Evolutionary conservation across 306 rosid genomes (phyloP), one percentile per base, ranked within the genome.

Genomic region (Cucurbita pepo): DNA sequence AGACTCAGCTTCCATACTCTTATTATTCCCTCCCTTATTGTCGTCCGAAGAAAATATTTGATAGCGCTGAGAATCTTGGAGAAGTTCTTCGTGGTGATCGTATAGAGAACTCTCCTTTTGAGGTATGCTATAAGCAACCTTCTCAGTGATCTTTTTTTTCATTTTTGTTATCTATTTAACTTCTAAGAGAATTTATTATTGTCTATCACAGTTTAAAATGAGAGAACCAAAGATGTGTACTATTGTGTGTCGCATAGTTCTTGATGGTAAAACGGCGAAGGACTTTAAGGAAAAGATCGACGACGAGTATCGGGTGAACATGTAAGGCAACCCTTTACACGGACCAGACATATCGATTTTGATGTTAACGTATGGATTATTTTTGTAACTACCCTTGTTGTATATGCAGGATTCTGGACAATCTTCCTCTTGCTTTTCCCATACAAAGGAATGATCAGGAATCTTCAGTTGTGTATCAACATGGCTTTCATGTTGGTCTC

Each of bases 1-100:
- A 89, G 78, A 91, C 97, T 30, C 97, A 89, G 79, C 91, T 89
- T 76, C 97, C 97, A 8, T 91, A 89, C 81, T 86, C 94, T 4
- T 89, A 78, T 82, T 89, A 89, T 72, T 87, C 96, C 50, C 87
- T 91, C 47, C 91, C 91, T 10, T 91, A 87, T 75, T 91, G 97
- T 80, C 80, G 12, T 53, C 97, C 97, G 18, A 72, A 82, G 47
- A 81, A 14, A n/a, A 89, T 89, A 78, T 81, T 88, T 48, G 96
- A 91, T 76, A 88, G 94, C 75, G 96, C 96, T 56, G 97, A 91
- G 89, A 91, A 91, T 86, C 96, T 91, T n/a, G 96, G 96, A 30
- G 97, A 91, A 75, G 91, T 91, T 65, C 97, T 91, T 79, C 88
- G 97, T 37, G 97, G 97, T 51, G 97, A 91, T 73, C 90, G 90